phyloP scores from a whole-genome alignment of 169 alveolate species.

The Eimeria praecox region DNA sequence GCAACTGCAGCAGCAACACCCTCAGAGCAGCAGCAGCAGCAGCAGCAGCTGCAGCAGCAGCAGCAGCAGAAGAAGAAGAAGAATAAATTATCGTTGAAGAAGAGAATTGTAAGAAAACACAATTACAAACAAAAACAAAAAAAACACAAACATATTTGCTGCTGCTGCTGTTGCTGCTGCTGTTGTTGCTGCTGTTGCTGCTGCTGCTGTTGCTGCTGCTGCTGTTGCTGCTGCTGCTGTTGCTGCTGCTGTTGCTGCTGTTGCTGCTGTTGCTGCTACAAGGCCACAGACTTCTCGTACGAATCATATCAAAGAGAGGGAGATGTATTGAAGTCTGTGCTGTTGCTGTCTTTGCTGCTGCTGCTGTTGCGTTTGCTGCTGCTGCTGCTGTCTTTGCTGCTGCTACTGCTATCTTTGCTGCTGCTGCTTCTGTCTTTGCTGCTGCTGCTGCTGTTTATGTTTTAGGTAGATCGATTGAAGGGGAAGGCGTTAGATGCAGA shows the following conservation, averaged over 20 bases:
- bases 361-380: not conserved
- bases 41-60: no score
- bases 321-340: not conserved
- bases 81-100: no score
- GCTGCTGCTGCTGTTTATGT: not conserved
- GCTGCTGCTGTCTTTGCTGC: not conserved
- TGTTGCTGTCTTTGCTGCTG: not conserved
- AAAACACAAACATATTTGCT: no score
- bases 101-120: no score
- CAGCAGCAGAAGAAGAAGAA: no score
- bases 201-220: no score
- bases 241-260: no score
- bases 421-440: not conserved
- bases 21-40: no score
- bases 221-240: no score
- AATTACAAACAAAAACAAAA: no score
- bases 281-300: not conserved
- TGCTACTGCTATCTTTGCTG: not conserved
- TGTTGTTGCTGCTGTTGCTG: no score
- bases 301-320: not conserved
- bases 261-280: not conserved
- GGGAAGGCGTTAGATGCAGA: not conserved
- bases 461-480: not conserved
- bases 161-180: no score
- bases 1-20: not conserved